Base-by-base conservation (phyloP, 2,329 filamentous ascomycete species). In the Fusarium nodosum region DNA sequence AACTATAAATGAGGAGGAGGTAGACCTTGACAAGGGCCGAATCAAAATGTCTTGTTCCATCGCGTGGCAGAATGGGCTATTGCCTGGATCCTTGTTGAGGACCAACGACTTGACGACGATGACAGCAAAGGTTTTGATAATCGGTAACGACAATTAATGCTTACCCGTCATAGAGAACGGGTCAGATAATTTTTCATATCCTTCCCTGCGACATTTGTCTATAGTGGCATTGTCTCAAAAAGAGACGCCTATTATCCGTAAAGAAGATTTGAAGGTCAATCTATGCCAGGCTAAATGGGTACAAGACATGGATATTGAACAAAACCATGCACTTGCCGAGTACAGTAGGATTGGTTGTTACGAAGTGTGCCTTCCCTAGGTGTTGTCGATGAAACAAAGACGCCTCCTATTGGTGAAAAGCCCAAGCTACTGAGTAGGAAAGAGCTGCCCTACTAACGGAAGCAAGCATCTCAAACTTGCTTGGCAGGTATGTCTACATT, bases 11-110 rank as follows among this genome's bases (percentile, higher is more conserved):
- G 33, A 51, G 39, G 24, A 33, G 22, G 33, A 46, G 48, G 47
- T 46, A 52, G 54, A 50, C 33, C 44, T 55, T 28, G 18, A 38
- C 38, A 55, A 42, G 50, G 60, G 30, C 45, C 64, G 56, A 65
- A 61, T 65, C 20, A 33, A 62, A 38, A 52, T 42, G 34, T 45
- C n/a, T 51, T 33, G 28, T 65, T n/a, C 47, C 56, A 50, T 66
- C 63, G 50, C 55, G 66, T 69, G 66, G 65, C 55, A 47, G 31
- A 31, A 46, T 50, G 38, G 41, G 33, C 4, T 34, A 30, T 34
- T 34, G 33, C 28, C 38, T 20, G 15, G 51, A 36, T 13, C 33
- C 48, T 63, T 55, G 63, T 60, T 51, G 47, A 38, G 30, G 44
- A 44, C 34, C 31, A 52, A 60, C 41, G 54, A 33, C 33, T 45